Evolutionary conservation across 306 rosid species (phyloP).

Genomic region (Trichosanthes truncata): DNA sequence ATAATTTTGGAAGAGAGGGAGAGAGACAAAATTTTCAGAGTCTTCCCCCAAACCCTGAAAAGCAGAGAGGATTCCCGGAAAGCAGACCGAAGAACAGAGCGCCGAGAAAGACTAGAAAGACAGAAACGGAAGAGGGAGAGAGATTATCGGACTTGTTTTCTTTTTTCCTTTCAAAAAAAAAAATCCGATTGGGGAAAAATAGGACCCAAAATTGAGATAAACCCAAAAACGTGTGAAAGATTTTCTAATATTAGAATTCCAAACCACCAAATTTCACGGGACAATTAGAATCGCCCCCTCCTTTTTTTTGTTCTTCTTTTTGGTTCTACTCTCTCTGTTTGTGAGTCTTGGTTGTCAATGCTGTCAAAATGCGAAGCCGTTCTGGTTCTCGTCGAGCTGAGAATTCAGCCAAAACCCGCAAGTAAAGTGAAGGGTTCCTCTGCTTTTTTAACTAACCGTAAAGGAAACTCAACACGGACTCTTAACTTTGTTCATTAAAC

Average conservation of each 20-base stretch:
- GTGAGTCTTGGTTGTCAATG: conserved; percentile 38
- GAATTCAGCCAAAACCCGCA: background rate
- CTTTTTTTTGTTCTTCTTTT: background rate
- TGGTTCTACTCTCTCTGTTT: background rate
- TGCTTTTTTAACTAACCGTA: conserved; percentile 25
- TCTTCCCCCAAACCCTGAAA: conserved; percentile 64
- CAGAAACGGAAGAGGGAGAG: conserved; percentile 18
- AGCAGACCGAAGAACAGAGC: conserved; percentile 7
- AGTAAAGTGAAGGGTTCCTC: conserved; percentile 1
- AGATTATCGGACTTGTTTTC: conserved; percentile 28
- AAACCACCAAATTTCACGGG: conserved; percentile 33
- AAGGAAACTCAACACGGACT: conserved; percentile 38
- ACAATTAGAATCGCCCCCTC: conserved; percentile 11
- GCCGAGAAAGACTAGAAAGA: conserved; percentile 14
- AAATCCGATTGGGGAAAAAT: conserved; percentile 13
- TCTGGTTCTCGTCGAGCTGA: conserved; percentile 12
- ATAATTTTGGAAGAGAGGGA: conserved; percentile 11
- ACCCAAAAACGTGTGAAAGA: conserved; percentile 27
- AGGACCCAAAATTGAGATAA: conserved; percentile 19
- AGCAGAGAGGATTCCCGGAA: conserved; percentile 30
- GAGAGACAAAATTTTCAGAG: conserved; percentile 15
- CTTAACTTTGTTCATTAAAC: conserved; percentile 19
- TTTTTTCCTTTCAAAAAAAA: background rate
- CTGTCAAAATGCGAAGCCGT: conserved; percentile 13
- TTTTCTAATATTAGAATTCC: conserved; percentile 29